Evolutionary conservation across 345 rosid species (phyloP), one percentile per base, ranked within the genome.

Genomic region (Eucalyptus caleyi): DNA sequence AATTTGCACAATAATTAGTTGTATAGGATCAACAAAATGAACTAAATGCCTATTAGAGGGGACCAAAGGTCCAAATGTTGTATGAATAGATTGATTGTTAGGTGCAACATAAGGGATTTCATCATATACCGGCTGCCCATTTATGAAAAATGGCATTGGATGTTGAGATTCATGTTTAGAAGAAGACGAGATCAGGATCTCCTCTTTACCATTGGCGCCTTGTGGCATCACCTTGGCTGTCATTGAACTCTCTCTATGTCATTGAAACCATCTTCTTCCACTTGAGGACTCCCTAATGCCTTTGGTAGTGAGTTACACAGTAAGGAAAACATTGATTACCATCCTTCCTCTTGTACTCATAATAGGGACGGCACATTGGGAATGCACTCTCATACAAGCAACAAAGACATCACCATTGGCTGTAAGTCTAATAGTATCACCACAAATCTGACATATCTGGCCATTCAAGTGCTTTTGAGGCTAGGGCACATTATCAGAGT

Each of bases 341-440:
- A 90, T 98, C 99, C 91, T 97, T 98, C 88, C 99, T 95, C 92
- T 98, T 99, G 87, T 98, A 97, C 93, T 98, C 99, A 49, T 98
- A 98, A 89, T 99, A 98, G 92, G 99, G 97, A 27, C 97, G 96
- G 90, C 99, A 98, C 90, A 98, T 99, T 40, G 99, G 99, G 92
- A 98, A 98, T 85, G 95, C 99, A 94, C 99, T 97, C 92, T 98
- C 99, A 90, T 97, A 91, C 99, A 98, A 92, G 99, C 99, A 88
- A 98, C 99, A 91, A 97, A 98, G 83, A 94, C 89, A 94, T 97
- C 99, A 42, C 96, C 95, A 42, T 72, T 92, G 81, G 95, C 94
- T 44, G 95, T 88, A 34, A 90, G 91, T 87, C 98, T 99, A 90
- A 94, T 97, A 89, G 91, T 93, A 90, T 98, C 99, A 87, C 98